Conservation (phyloP, 768 basidiomycete genomes). For the Tephrocybe rancida region DNA sequence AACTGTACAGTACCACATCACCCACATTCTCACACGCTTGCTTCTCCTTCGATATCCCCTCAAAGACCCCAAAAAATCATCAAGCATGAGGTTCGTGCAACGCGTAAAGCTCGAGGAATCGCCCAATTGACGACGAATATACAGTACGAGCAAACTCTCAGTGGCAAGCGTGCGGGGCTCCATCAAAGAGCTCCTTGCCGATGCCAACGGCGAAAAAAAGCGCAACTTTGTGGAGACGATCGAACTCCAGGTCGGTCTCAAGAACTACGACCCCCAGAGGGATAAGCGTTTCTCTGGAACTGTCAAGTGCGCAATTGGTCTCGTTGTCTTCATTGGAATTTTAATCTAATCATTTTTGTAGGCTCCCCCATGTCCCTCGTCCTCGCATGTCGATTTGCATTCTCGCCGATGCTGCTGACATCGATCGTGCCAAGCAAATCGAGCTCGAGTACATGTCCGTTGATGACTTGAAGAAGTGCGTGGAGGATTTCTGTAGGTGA, state of each 20-base stretch:
- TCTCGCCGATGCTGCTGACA: constrained; percentile 98
- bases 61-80: constrained; percentile 23
- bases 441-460: constrained; percentile 99
- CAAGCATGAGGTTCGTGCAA: constrained; percentile 26
- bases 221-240: constrained; percentile 96
- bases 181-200: constrained; percentile 86
- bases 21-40: constrained; percentile 16
- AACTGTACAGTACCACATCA: constrained; percentile 29
- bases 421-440: constrained; percentile 97
- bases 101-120: neutral
- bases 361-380: constrained; percentile 95
- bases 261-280: constrained; percentile 99
- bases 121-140: constrained; percentile 22
- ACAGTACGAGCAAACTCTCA: constrained; percentile 71
- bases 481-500: neutral
- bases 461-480: constrained; percentile 98
- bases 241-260: constrained; percentile 95
- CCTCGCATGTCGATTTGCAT: constrained; percentile 99
- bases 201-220: constrained; percentile 85
- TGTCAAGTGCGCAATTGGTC: constrained; percentile 69
- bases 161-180: constrained; percentile 99
- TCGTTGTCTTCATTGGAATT: neutral
- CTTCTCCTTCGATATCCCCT: constrained; percentile 14
- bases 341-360: constrained; percentile 29
- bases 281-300: constrained; percentile 99